phyloP scores from a whole-genome alignment of 176 grass and related monocot species.

The Chrysopogon serrulatus region DNA sequence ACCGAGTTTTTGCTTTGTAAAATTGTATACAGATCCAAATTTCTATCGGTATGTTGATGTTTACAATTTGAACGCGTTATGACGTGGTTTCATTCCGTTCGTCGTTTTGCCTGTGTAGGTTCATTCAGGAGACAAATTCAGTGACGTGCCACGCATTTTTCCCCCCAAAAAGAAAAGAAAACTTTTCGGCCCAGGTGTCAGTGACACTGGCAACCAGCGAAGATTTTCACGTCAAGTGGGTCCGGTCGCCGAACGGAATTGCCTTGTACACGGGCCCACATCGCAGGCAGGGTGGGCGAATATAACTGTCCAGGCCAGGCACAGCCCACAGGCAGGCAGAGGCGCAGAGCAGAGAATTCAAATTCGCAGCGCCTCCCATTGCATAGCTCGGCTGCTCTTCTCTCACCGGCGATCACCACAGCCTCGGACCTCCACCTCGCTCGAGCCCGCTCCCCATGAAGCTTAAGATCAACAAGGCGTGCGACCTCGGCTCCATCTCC shows the following conservation, averaged over 20 bases:
- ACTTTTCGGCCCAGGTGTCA: neutral
- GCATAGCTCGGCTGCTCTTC: too few relatives aligned
- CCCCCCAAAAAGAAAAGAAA: neutral
- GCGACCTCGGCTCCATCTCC: conserved; percentile 91
- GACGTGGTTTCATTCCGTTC: neutral
- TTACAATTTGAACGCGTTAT: too few relatives aligned
- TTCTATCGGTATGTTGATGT: neutral
- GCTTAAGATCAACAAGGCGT: conserved; percentile 87
- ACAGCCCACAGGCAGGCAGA: neutral
- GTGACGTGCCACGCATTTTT: neutral
- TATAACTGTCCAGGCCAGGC: neutral
- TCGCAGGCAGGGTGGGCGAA: neutral
- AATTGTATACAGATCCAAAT: neutral
- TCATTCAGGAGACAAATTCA: neutral
- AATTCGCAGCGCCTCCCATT: conserved; percentile 6
- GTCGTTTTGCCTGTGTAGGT: neutral
- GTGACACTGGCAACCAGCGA: neutral
- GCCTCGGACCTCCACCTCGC: too few relatives aligned
- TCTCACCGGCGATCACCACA: neutral
- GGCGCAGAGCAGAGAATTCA: conserved; percentile 32
- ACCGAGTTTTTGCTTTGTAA: neutral
- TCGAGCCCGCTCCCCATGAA: conserved; percentile 64
- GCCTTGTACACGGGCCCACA: neutral
- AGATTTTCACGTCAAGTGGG: neutral
- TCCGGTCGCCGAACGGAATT: neutral